Conservation (phyloP, 352 stramenopile genomes). For the Phytophthora cajani region DNA sequence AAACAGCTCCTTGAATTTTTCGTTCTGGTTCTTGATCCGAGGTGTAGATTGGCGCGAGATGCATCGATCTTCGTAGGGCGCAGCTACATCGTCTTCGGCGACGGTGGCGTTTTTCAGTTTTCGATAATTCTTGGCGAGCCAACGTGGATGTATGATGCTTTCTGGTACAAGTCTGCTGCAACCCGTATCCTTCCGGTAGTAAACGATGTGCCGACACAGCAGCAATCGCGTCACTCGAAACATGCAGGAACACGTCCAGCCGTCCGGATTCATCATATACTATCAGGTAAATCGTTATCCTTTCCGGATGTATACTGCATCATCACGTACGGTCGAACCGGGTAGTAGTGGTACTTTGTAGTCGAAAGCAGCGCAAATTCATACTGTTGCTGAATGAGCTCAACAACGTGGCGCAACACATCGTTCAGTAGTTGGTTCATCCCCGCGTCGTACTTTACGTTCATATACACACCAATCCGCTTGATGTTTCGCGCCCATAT, state of each 20-base stretch:
- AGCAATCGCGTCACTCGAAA: background rate
- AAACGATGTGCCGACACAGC: constrained; percentile 16
- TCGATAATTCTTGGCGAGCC: constrained; percentile 13
- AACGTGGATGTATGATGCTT: constrained; percentile 7
- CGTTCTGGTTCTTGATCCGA: constrained; percentile 7
- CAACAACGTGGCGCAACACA: constrained; percentile 1
- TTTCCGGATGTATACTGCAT: too few relatives aligned
- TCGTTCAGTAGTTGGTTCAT: background rate
- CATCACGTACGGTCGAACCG: too few relatives aligned
- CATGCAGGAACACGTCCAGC: too few relatives aligned
- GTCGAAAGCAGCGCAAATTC: background rate
- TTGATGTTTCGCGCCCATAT: background rate
- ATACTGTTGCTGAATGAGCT: constrained; percentile 11
- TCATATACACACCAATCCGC: constrained; percentile 8
- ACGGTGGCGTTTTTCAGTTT: background rate
- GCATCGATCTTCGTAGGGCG: background rate
- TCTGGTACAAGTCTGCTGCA: constrained; percentile 6
- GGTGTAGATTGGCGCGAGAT: too few relatives aligned
- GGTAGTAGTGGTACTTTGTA: constrained; percentile 1
- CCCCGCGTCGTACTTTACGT: constrained; percentile 7
- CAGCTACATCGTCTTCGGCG: background rate
- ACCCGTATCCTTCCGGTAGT: constrained; percentile 6
- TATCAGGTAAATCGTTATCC: too few relatives aligned
- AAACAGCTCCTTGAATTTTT: constrained; percentile 8
- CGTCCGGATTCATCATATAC: too few relatives aligned